phyloP scores from a whole-genome alignment of 2,329 filamentous ascomycete genomes.

The Cercospora zeina region DNA sequence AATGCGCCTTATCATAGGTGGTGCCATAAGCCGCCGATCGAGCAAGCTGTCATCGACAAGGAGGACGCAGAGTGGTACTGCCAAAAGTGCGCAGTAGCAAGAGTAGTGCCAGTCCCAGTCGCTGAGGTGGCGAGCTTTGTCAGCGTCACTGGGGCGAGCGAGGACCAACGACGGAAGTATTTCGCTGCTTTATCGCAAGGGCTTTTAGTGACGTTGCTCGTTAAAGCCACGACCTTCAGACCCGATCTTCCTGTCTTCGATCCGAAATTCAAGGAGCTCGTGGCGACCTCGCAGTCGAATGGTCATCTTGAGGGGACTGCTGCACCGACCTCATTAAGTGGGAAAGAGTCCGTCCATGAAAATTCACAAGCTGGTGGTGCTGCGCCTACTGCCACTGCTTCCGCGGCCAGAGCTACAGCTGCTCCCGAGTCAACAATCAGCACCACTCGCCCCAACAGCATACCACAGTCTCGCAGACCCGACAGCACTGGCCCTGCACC shows the following conservation, averaged over 20 bases:
- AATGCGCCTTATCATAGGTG: conserved; percentile 77
- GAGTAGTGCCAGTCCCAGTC: conserved; percentile 45
- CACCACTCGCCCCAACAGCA: conserved; percentile 8
- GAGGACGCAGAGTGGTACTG: conserved; percentile 73
- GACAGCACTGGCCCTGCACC: conserved; percentile 7
- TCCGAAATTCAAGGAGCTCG: conserved; percentile 35
- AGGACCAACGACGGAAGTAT: conserved; percentile 47
- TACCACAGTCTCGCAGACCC: background rate
- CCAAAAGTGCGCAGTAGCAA: conserved; percentile 58
- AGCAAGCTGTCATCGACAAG: conserved; percentile 66
- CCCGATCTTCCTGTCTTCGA: conserved; percentile 67
- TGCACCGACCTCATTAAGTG: background rate
- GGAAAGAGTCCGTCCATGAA: background rate
- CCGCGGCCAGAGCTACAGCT: background rate
- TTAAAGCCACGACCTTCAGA: conserved; percentile 61
- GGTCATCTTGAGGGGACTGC: conserved; percentile 9
- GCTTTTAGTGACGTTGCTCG: conserved; percentile 64
- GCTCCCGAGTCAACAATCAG: conserved; percentile 21
- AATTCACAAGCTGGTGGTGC: background rate
- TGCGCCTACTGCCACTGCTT: background rate
- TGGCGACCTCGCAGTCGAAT: conserved; percentile 10
- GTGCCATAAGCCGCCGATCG: conserved; percentile 75
- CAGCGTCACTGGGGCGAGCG: conserved; percentile 40
- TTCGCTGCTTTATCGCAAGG: conserved; percentile 61
- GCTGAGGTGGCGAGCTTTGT: conserved; percentile 46